phyloP scores from a whole-genome alignment of 1,284 basidiomycete species.

The Trichosporon coremiiforme region DNA sequence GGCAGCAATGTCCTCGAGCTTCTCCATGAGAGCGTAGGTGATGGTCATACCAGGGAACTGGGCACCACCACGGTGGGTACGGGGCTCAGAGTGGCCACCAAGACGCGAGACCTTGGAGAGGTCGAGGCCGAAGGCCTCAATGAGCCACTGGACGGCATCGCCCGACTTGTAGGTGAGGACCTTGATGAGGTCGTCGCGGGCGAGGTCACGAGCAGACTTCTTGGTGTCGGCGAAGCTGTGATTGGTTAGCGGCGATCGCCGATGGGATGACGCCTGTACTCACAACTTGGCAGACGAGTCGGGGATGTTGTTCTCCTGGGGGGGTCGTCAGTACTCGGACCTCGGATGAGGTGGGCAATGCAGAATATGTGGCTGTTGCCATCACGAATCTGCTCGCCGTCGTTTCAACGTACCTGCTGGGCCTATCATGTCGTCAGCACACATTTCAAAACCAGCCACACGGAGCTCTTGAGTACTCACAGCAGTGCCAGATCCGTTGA shows the following conservation, averaged over 20 bases:
- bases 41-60: slow-evolving; percentile 97
- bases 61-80: slow-evolving; percentile 89
- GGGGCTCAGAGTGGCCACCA: slow-evolving; percentile 90
- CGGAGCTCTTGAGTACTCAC: slow-evolving; percentile 32
- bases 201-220: slow-evolving; percentile 88
- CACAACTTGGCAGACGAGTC: slow-evolving; percentile 65
- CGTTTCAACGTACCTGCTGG: slow-evolving; percentile 33
- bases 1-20: slow-evolving; percentile 83
- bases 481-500: slow-evolving; percentile 89
- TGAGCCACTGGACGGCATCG: slow-evolving; percentile 96
- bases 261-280: slow-evolving; percentile 18
- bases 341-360: neutral
- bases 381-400: neutral
- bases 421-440: slow-evolving; percentile 35
- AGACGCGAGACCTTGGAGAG: slow-evolving; percentile 93
- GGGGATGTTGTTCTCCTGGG: slow-evolving; percentile 74
- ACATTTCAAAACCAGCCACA: neutral
- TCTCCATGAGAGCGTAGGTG: slow-evolving; percentile 88
- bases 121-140: slow-evolving; percentile 84
- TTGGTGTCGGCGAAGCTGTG: slow-evolving; percentile 93
- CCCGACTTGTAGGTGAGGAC: slow-evolving; percentile 93
- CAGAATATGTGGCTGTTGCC: neutral
- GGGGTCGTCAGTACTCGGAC: slow-evolving; percentile 53
- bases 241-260: slow-evolving; percentile 9
- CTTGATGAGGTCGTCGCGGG: slow-evolving; percentile 90